Conservation (phyloP, 164 flowering plant species). For the Hamamelis virginiana region DNA sequence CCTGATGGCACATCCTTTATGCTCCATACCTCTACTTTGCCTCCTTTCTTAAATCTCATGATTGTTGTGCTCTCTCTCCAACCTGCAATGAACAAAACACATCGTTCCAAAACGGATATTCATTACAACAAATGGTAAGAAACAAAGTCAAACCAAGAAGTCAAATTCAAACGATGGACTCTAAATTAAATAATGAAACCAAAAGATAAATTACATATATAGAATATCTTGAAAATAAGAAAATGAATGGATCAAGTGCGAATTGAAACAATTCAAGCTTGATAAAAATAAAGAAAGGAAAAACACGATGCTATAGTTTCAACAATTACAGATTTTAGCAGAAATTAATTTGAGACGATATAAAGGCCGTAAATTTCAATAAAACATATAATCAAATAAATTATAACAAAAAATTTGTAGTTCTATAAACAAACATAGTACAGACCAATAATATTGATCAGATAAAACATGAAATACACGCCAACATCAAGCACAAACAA, state of each 20-base stretch:
- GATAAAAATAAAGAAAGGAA: too few species aligned
- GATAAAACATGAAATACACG: too few species aligned
- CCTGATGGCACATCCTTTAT: conserved; percentile 53
- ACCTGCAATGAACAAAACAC: conserved; percentile 13
- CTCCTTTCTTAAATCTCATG: conserved; percentile 73
- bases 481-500: too few species aligned
- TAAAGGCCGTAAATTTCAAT: too few species aligned
- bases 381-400: too few species aligned
- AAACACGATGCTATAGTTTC: too few species aligned
- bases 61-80: conserved; percentile 9
- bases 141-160: not conserved
- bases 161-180: not conserved
- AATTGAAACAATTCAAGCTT: not conserved
- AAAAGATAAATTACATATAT: not conserved
- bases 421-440: too few species aligned
- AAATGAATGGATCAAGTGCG: not conserved
- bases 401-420: too few species aligned
- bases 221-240: not conserved
- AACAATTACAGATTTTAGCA: too few species aligned
- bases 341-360: too few species aligned
- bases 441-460: too few species aligned
- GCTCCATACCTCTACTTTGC: conserved; percentile 67
- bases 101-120: conserved; percentile 3
- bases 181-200: not conserved
- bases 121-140: not conserved